Evolutionary conservation across 768 basidiomycete genomes (phyloP).

Genomic region (Serendipita indica): DNA sequence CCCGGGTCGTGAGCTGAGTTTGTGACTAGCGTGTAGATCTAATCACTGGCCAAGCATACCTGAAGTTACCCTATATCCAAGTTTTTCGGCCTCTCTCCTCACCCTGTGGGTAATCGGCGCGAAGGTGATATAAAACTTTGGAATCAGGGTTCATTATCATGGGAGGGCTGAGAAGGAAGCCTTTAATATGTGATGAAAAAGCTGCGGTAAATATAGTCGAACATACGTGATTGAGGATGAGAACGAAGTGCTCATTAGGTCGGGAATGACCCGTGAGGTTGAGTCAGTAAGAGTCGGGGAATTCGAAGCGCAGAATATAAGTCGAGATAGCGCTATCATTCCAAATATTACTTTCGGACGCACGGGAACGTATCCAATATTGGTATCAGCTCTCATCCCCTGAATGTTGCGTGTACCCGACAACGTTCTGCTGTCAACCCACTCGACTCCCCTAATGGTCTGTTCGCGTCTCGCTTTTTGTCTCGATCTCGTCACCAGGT

Average conservation of each 20-base stretch:
- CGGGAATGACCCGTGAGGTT: constrained; percentile 21
- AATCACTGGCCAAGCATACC: constrained; percentile 12
- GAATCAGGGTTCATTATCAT: constrained; percentile 28
- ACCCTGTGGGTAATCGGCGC: constrained; percentile 43
- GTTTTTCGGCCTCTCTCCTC: constrained; percentile 41
- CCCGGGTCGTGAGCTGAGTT: constrained; percentile 14
- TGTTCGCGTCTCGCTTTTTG: no score
- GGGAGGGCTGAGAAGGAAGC: constrained; percentile 59
- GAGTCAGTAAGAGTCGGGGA: constrained; percentile 23
- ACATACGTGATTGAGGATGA: constrained; percentile 50
- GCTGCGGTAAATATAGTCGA: constrained; percentile 50
- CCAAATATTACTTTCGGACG: background rate
- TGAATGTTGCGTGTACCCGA: no score
- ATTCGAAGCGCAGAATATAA: background rate
- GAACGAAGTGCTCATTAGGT: constrained; percentile 47
- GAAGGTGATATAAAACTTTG: constrained; percentile 73
- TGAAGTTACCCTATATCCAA: constrained; percentile 46
- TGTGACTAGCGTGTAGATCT: no score
- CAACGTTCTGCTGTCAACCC: no score
- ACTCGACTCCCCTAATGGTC: no score
- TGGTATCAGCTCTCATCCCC: no score
- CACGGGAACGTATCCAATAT: no score
- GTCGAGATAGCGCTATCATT: background rate
- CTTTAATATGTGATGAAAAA: constrained; percentile 58
- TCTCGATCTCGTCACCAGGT: no score